These are phyloP conservation scores for Globisporangium canariense DNA, from an alignment of 352 stramenopile genomes.

Conservation along the genomic window DNA sequence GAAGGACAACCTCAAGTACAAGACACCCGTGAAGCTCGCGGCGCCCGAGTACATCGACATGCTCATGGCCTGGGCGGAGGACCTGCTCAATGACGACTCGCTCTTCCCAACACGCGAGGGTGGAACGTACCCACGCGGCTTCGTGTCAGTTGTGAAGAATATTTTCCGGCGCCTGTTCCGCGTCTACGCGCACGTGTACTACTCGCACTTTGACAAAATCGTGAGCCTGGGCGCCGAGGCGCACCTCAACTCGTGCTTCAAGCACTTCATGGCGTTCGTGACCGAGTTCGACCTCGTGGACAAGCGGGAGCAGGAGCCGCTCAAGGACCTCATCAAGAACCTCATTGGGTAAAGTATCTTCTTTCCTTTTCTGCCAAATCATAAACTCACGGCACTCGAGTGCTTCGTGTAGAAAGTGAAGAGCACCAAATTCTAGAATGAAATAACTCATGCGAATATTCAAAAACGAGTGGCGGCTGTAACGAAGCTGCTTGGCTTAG, in stretches of 20 bases:
- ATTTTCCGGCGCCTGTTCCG: slow-evolving; percentile 97
- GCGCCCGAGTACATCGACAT: slow-evolving; percentile 91
- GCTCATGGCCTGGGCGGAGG: slow-evolving; percentile 90
- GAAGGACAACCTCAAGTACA: slow-evolving; percentile 77
- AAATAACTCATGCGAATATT: not conserved
- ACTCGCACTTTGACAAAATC: slow-evolving; percentile 95
- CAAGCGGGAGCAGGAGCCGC: slow-evolving; percentile 91
- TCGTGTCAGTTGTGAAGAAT: slow-evolving; percentile 82
- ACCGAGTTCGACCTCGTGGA: slow-evolving; percentile 93
- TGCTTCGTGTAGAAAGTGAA: not conserved
- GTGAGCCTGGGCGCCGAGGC: slow-evolving; percentile 92
- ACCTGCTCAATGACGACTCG: slow-evolving; percentile 79
- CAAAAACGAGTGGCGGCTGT: not conserved
- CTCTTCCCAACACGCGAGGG: slow-evolving; percentile 73
- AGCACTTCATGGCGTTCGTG: slow-evolving; percentile 98
- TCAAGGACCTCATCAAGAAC: slow-evolving; percentile 94
- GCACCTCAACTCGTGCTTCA: slow-evolving; percentile 98
- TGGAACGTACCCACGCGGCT: slow-evolving; percentile 76
- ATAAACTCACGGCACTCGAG: not conserved
- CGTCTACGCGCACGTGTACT: slow-evolving; percentile 97
- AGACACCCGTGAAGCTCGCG: slow-evolving; percentile 62
- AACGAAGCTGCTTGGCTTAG: slow-evolving; percentile 19
- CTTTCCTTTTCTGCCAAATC: not conserved
- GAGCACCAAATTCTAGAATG: not conserved
- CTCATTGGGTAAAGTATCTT: slow-evolving; percentile 42